Evolutionary conservation across 768 basidiomycete genomes (phyloP).

Genomic region (Sporobolomyces pararoseus): DNA sequence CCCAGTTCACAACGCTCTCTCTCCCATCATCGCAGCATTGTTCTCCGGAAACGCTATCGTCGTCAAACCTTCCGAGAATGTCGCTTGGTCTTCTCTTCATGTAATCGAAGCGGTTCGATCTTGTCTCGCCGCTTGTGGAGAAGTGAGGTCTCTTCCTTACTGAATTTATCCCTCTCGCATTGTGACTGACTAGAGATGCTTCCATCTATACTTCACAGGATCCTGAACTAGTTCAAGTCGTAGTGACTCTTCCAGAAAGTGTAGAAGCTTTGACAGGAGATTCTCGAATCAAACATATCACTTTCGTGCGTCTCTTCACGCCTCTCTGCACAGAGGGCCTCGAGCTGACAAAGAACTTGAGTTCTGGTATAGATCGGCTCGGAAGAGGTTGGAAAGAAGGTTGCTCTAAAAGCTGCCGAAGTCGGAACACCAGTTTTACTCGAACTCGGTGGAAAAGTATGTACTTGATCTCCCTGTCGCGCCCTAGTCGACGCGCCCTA

Average conservation of each 20-base stretch:
- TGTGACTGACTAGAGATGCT: not conserved
- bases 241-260: slow-evolving; percentile 82
- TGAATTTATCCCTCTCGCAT: no score
- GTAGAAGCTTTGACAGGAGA: slow-evolving; percentile 71
- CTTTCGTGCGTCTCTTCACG: slow-evolving; percentile 67
- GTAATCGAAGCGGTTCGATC: slow-evolving; percentile 73
- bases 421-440: slow-evolving; percentile 86
- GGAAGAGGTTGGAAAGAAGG: slow-evolving; percentile 54
- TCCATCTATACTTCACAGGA: slow-evolving; percentile 6
- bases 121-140: slow-evolving; percentile 68
- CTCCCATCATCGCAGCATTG: slow-evolving; percentile 83
- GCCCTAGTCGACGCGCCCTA: no score
- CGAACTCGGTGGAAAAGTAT: slow-evolving; percentile 64
- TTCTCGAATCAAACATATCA: slow-evolving; percentile 86
- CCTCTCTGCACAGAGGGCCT: no score
- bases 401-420: slow-evolving; percentile 77
- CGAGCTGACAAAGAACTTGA: not conserved
- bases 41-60: slow-evolving; percentile 87
- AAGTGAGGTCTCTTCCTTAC: slow-evolving; percentile 43
- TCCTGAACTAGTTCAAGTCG: slow-evolving; percentile 55
- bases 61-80: slow-evolving; percentile 86
- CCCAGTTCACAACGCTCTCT: slow-evolving; percentile 79
- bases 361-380: slow-evolving; percentile 36
- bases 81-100: slow-evolving; percentile 75
- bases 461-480: no score